Conservation (phyloP, 1,139 yeast species). For the Scheffersomyces illinoinensis region DNA sequence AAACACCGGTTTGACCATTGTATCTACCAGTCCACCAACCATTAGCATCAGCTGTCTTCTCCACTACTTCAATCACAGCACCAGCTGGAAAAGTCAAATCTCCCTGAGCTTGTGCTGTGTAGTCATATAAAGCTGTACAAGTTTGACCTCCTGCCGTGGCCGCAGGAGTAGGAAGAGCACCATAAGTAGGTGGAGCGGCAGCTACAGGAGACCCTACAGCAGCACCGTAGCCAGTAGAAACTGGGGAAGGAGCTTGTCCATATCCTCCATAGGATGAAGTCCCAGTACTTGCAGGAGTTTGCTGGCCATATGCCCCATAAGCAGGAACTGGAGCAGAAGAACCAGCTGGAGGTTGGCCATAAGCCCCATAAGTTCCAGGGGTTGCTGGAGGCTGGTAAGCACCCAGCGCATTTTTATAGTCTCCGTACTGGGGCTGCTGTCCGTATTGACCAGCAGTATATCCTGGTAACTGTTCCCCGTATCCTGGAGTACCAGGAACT, state of each 20-base stretch:
- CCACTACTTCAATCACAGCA: conserved; percentile 77
- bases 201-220: conserved; percentile 9
- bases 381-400: conserved; percentile 4
- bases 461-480: neutral
- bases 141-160: conserved; percentile 49
- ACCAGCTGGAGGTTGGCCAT: conserved; percentile 17
- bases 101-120: conserved; percentile 84
- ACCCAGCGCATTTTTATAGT: conserved; percentile 18
- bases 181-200: conserved; percentile 15
- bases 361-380: conserved; percentile 14
- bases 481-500: conserved; percentile 29
- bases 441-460: neutral
- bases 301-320: conserved; percentile 20
- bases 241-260: conserved; percentile 13
- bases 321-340: conserved; percentile 19
- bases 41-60: conserved; percentile 77
- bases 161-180: conserved; percentile 21
- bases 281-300: conserved; percentile 18
- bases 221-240: neutral
- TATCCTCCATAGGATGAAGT: conserved; percentile 13
- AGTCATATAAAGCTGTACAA: conserved; percentile 77
- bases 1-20: conserved; percentile 85
- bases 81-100: conserved; percentile 89
- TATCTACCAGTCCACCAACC: conserved; percentile 99
- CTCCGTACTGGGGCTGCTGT: conserved; percentile 20